These are phyloP conservation scores for Yamadazyma olivae DNA, from an alignment of 805 yeast species.

Conservation along the genomic window DNA sequence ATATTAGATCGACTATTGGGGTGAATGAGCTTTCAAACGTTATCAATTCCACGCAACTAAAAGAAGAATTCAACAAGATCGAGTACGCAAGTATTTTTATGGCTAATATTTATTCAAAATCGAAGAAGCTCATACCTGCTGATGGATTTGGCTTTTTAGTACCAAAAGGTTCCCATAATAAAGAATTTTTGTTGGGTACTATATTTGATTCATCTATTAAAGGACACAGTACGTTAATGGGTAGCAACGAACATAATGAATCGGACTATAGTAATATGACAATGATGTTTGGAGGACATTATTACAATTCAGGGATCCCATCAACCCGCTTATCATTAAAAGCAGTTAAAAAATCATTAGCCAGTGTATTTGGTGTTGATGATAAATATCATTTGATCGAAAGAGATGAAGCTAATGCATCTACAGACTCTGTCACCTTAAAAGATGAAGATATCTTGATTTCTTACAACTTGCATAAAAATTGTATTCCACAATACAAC, in stretches of 20 bases:
- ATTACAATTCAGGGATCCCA: slow-evolving; percentile 28
- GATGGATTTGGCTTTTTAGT: slow-evolving; percentile 86
- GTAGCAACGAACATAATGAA: slow-evolving; percentile 1
- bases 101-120: slow-evolving; percentile 59
- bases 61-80: slow-evolving; percentile 18
- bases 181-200: slow-evolving; percentile 70
- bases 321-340: slow-evolving; percentile 22
- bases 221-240: slow-evolving; percentile 29
- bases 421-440: slow-evolving; percentile 13
- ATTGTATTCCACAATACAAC: slow-evolving; percentile 77
- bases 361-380: slow-evolving; percentile 18
- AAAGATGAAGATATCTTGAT: slow-evolving; percentile 25
- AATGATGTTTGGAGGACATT: slow-evolving; percentile 87
- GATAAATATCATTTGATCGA: slow-evolving; percentile 17
- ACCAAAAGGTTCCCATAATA: slow-evolving; percentile 52
- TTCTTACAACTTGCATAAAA: slow-evolving; percentile 29
- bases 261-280: slow-evolving; percentile 66
- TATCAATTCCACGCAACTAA: slow-evolving; percentile 16
- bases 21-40: slow-evolving; percentile 37
- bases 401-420: slow-evolving; percentile 21
- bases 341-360: slow-evolving; percentile 24
- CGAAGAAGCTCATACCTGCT: slow-evolving; percentile 32
- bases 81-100: slow-evolving; percentile 54
- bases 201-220: slow-evolving; percentile 89
- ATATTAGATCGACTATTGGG: slow-evolving; percentile 58